phyloP scores from a whole-genome alignment of 2,329 filamentous ascomycete species.

The Phaeosphaeriaceae sp. region DNA sequence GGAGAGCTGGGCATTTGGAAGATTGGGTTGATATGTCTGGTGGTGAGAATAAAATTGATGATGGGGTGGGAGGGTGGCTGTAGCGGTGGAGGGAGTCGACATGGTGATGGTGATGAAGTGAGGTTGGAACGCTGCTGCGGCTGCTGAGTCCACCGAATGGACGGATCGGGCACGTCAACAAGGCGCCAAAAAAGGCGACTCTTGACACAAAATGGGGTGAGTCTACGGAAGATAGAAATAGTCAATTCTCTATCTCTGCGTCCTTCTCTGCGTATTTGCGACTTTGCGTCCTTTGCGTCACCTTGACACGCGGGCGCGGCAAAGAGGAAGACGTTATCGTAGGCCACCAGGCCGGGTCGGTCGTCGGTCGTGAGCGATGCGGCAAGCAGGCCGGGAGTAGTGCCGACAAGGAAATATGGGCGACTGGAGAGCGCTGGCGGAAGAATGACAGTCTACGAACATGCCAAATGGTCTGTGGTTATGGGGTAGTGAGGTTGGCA shows the following conservation, averaged over 20 bases:
- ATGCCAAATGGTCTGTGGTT: slow-evolving; percentile 15
- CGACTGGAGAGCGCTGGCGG: slow-evolving; percentile 19
- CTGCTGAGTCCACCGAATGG: neutral
- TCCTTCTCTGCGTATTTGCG: no score
- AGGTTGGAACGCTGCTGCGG: slow-evolving; percentile 35
- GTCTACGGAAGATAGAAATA: no score
- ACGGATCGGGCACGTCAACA: slow-evolving; percentile 8
- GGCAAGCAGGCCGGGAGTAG: slow-evolving; percentile 20
- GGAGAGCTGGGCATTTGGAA: slow-evolving; percentile 45
- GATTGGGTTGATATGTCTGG: slow-evolving; percentile 41
- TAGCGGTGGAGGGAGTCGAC: slow-evolving; percentile 54
- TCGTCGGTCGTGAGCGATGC: slow-evolving; percentile 27
- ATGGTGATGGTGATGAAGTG: slow-evolving; percentile 39
- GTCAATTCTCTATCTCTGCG: no score
- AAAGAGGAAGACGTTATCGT: slow-evolving; percentile 30
- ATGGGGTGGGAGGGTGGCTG: slow-evolving; percentile 49
- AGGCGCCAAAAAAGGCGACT: slow-evolving; percentile 17
- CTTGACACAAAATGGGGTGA: slow-evolving; percentile 14
- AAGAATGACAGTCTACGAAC: slow-evolving; percentile 26
- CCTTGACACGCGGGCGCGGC: slow-evolving; percentile 23
- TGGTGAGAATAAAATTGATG: slow-evolving; percentile 51
- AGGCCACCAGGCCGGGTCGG: slow-evolving; percentile 22
- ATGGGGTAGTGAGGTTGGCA: slow-evolving; percentile 1
- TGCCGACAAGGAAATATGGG: slow-evolving; percentile 7
- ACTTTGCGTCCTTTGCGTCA: no score